These are phyloP conservation scores for Sarocladiaceae sp. DNA, from an alignment of 2,329 filamentous ascomycete genomes.

Conservation along the genomic window DNA sequence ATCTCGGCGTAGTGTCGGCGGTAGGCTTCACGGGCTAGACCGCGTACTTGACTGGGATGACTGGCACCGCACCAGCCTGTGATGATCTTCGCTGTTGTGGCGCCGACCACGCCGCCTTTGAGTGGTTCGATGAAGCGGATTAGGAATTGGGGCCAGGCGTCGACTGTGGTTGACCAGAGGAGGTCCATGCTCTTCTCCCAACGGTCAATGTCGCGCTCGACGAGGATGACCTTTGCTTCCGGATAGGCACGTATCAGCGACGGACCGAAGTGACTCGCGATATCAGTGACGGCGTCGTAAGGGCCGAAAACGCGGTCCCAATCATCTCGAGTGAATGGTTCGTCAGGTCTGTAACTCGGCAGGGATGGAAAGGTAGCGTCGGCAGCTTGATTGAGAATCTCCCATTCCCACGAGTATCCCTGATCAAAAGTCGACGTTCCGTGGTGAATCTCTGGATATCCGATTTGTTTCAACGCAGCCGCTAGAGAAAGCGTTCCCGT, in stretches of 20 bases:
- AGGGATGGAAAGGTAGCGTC: neutral
- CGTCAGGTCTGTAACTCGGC: neutral
- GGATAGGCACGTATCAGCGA: neutral
- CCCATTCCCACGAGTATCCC: neutral
- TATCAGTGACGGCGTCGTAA: neutral
- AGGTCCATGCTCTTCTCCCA: neutral
- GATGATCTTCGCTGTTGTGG: neutral
- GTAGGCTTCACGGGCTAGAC: neutral
- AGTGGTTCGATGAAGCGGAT: neutral
- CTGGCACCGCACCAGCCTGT: neutral
- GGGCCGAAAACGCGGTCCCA: no score
- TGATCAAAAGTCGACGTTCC: neutral
- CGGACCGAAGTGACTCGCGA: neutral
- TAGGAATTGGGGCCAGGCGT: neutral
- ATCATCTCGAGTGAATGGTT: no score
- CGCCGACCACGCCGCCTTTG: neutral
- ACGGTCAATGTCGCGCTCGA: neutral
- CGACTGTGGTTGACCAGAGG: neutral
- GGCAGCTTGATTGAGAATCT: neutral
- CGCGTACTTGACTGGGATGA: neutral
- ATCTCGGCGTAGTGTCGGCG: neutral
- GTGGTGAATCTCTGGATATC: neutral
- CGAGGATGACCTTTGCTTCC: conserved; percentile 2
- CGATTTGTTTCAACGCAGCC: neutral
- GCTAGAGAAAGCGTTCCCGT: neutral